Base-by-base conservation (phyloP, 2,329 filamentous ascomycete species). In the Aspergillus fructus region DNA sequence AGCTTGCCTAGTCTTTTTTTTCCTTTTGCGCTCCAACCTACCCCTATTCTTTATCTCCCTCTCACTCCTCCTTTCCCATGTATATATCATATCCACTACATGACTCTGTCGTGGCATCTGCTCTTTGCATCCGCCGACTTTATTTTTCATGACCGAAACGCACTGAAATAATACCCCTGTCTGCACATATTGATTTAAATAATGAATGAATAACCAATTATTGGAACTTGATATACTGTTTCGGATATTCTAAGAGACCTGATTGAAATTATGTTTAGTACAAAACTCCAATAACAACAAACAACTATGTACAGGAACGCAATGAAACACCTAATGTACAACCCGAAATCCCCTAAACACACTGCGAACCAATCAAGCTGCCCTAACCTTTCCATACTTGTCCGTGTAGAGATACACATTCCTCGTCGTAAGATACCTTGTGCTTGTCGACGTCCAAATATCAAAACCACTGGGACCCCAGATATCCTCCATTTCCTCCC, bases 401-500 rank as follows among this genome's bases (percentile, higher is more conserved):
- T 60, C 45, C 19, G 45, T 17, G 15, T 51, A 54, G 5, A 53
- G 21, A n/a, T 15, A 21, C 15, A 23, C 33, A 12, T 40, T 15
- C 3, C 11, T 42, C 30, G 27, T 15, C 19, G 21, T 21, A 15
- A 50, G 45, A 40, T 56, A 40, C 4, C n/a, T 13, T 13, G 24
- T 13, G 11, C 42, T 56, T 7, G 45, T 11, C 15, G 30, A n/a
- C 7, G 40, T 41, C 9, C 49, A 49, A n/a, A 53, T 37, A 48
- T 62, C 58, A 42, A 61, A 58, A 2, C 62, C 61, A 5, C 17
- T 19, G 2, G 59, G 3, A 1, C 48, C 58, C 68, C 72, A 76
- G 3, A 64, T 59, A 5, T 62, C 57, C 67, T 86, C 82, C 81
- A 85, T 85, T 56, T 81, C 78, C 59, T 74, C 49, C 12, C 83